Percentiles rank a stretch among this genome's conserved stretches.
Evolutionary conservation across 345 rosid species (phyloP).

Genomic region (Abelmoschus esculentus): DNA sequence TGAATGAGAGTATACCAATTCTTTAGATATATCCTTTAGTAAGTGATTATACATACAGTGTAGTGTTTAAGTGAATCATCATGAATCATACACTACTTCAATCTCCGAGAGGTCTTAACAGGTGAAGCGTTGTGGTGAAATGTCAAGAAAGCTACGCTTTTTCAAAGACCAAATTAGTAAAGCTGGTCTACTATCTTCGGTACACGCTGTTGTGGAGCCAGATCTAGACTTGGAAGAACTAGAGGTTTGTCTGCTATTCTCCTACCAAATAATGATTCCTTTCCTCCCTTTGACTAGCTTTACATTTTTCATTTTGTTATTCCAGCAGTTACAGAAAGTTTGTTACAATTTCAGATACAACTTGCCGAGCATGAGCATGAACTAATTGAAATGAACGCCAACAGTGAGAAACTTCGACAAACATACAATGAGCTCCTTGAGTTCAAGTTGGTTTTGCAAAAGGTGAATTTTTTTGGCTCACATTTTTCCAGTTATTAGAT

Average conservation of each 20-base stretch:
- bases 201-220: slow-evolving; percentile 53
- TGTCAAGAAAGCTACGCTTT: slow-evolving; percentile 87
- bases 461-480: slow-evolving; percentile 31
- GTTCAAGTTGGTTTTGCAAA: slow-evolving; percentile 85
- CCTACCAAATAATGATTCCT: not conserved
- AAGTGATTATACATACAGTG: not conserved
- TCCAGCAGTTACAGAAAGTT: not conserved
- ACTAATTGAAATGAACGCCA: slow-evolving; percentile 86
- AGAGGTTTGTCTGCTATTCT: slow-evolving; percentile 47
- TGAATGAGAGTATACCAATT: not conserved
- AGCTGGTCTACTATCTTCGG: slow-evolving; percentile 68
- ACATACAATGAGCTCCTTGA: slow-evolving; percentile 86
- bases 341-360: slow-evolving; percentile 44
- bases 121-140: slow-evolving; percentile 95
- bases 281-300: slow-evolving; percentile 6
- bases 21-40: not conserved
- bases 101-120: slow-evolving; percentile 28
- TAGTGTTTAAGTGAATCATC: not conserved
- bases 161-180: slow-evolving; percentile 84
- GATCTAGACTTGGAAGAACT: slow-evolving; percentile 81
- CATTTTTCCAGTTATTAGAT: too few species aligned
- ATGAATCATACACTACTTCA: slow-evolving; percentile 5
- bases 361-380: slow-evolving; percentile 91
- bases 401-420: slow-evolving; percentile 80
- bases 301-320: not conserved